Conservation (phyloP, 1,284 basidiomycete genomes). For the Trichosporon ovoides region DNA sequence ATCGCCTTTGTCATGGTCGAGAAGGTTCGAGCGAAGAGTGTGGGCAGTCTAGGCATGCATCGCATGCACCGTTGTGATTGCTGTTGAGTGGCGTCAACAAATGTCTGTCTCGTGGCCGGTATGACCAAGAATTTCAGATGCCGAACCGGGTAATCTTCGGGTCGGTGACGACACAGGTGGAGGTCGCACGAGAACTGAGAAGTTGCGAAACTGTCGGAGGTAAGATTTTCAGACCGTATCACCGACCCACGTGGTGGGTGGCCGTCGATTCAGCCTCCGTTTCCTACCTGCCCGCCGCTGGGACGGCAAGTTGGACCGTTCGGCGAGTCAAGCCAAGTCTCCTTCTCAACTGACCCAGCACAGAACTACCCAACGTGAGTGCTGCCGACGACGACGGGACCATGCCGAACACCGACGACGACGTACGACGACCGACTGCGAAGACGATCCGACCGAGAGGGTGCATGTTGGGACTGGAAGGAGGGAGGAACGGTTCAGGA, state of each 20-base stretch:
- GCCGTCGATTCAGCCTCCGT: not conserved
- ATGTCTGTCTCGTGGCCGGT: not conserved
- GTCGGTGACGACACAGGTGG: not conserved
- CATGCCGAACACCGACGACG: not conserved
- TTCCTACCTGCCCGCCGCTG: too few relatives aligned
- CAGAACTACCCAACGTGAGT: conserved; percentile 6
- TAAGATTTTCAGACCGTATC: not conserved
- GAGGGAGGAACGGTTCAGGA: not conserved
- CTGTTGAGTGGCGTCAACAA: conserved; percentile 1
- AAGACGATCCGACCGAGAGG: not conserved
- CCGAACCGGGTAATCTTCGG: not conserved
- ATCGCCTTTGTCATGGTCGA: not conserved
- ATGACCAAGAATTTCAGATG: not conserved
- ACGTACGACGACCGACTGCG: not conserved
- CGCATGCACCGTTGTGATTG: not conserved
- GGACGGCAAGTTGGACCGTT: not conserved
- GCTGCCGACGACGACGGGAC: not conserved
- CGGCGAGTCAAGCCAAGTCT: not conserved
- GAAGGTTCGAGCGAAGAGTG: not conserved
- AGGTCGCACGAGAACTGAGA: too few relatives aligned
- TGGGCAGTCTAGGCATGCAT: not conserved
- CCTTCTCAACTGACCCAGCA: conserved; percentile 6
- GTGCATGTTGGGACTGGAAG: not conserved
- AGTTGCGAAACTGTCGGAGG: not conserved
- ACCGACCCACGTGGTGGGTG: not conserved